phyloP scores from a whole-genome alignment of 345 rosid genomes.

The Eutrema heterophyllum region DNA sequence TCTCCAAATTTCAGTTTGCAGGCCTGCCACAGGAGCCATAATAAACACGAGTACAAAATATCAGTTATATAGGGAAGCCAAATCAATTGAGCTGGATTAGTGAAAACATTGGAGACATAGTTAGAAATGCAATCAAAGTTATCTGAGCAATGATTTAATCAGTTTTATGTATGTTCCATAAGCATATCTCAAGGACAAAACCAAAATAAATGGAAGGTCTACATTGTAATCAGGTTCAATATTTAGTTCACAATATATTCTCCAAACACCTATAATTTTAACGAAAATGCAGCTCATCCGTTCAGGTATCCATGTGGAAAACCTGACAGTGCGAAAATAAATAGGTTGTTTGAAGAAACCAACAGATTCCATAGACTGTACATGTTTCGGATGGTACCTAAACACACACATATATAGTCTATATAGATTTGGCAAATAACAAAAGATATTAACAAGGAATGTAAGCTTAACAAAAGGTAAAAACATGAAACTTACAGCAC shows the following conservation, averaged over 20 bases:
- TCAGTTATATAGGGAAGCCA: neutral
- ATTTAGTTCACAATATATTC: neutral
- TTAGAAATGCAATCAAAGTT: neutral
- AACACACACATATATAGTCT: neutral
- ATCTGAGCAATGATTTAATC: neutral
- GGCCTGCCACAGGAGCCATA: slow-evolving; percentile 46
- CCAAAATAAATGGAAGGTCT: neutral
- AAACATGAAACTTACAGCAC: slow-evolving; percentile 58
- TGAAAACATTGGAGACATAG: neutral
- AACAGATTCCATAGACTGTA: neutral
- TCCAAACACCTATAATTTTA: neutral
- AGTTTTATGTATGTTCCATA: neutral
- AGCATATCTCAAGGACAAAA: neutral
- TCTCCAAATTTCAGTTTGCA: slow-evolving; percentile 84
- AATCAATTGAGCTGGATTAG: neutral
- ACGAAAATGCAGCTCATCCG: neutral
- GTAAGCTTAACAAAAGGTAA: neutral
- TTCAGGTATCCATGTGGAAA: neutral
- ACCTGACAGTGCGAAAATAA: neutral
- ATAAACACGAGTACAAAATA: neutral
- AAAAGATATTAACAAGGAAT: neutral
- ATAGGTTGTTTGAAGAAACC: neutral
- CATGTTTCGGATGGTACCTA: neutral
- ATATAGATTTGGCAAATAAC: neutral
- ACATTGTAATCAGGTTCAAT: neutral